Evolutionary conservation across 768 basidiomycete species (phyloP), one percentile per base, ranked within the genome.

Genomic region (Lepiota brunneoincarnata): DNA sequence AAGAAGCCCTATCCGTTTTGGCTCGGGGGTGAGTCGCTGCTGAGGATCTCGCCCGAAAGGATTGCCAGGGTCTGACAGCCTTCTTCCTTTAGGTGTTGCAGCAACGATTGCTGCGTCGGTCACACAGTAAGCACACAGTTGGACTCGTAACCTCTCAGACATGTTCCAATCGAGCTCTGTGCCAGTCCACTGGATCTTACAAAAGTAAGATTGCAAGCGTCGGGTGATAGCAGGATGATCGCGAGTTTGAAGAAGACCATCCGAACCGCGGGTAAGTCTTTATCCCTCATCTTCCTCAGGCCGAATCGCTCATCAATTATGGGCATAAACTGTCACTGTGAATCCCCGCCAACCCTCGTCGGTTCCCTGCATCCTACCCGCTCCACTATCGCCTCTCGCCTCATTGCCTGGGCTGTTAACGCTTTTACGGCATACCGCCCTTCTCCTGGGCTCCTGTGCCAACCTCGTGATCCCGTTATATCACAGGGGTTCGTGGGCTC

Each of bases 141-240:
- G 40, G 20, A 42, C 42, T 35, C 49, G 15, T 50, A 23, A 24
- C 23, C 9, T 48, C 11, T 17, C 11, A 34, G 14, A 12, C 17
- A 39, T 48, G 31, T 28, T 12, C 43, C 11, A 46, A 24, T 18
- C n/a, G 15, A 41, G 20, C 15, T 36, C 28, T n/a, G 3, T 5
- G 17, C 7, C 52, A 89, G 87, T 67, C 91, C 91, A 24, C 74
- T 93, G 45, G 91, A 93, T 74, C 77, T 95, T 52, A 95, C 93
- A 21, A 95, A 95, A 77, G 91, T 93, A 66, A 82, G 93, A 51
- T 74, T 96, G 55, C 93, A 96, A 69, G 92, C 93, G 4, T 90
- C 91, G 1, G 93, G 91, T 38, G 93, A 95, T 74, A 93, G 92
- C 70, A 81, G 88, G 51, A 94, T 96, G 93, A 73, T 94, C 66